Conservation (phyloP, 2,329 filamentous ascomycete species). For the Xylaria sp. region DNA sequence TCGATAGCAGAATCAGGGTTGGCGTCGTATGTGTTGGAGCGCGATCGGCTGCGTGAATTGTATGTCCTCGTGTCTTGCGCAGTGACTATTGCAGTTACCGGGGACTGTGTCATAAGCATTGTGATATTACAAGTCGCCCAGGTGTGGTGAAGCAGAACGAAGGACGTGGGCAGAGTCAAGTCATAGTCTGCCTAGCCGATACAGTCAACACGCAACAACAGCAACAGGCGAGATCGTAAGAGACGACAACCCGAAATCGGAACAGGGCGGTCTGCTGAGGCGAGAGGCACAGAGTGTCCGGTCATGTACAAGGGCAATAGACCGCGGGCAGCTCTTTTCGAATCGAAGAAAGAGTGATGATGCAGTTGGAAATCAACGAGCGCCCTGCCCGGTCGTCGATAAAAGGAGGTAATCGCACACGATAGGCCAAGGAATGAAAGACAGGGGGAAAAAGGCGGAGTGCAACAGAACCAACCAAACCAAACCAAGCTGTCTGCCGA, state of each 20-base stretch:
- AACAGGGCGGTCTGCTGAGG: conserved; percentile 21
- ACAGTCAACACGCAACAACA: conserved; percentile 26
- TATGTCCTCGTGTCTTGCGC: conserved; percentile 55
- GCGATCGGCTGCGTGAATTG: conserved; percentile 51
- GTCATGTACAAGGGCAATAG: conserved; percentile 11
- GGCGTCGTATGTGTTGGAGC: conserved; percentile 47
- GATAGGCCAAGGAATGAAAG: conserved; percentile 36
- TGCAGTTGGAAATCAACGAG: conserved; percentile 17
- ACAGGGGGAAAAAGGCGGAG: conserved; percentile 33
- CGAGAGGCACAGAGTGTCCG: conserved; percentile 10
- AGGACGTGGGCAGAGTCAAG: conserved; percentile 43
- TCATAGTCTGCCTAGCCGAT: conserved; percentile 46
- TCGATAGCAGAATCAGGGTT: conserved; percentile 49
- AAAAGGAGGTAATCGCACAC: conserved; percentile 35
- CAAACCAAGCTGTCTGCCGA: conserved; percentile 18
- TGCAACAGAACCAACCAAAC: conserved; percentile 27
- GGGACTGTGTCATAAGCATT: conserved; percentile 66
- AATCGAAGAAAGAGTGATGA: conserved; percentile 8
- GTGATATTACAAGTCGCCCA: conserved; percentile 52
- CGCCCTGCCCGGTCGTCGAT: conserved; percentile 25
- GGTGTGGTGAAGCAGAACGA: conserved; percentile 36
- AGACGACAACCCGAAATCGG: conserved; percentile 32
- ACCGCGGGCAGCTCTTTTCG: conserved; percentile 4
- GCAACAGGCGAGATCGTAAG: conserved; percentile 28
- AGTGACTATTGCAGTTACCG: conserved; percentile 59